Base-by-base conservation (phyloP, 108 stramenopile species). In the Cyclotella atomus region DNA sequence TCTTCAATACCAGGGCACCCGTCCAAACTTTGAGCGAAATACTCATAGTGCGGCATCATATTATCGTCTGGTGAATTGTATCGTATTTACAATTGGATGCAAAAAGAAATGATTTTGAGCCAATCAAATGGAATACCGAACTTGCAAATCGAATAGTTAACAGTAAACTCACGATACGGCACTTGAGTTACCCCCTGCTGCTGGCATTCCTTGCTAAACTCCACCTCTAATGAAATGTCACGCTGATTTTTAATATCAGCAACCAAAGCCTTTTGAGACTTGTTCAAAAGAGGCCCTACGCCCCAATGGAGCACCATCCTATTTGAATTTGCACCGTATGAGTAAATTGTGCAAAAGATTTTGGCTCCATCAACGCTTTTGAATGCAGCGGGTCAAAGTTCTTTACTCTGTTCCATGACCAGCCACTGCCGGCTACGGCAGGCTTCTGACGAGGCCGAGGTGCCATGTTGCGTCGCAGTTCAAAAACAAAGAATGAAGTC, bases 1-100 rank as follows among this genome's bases (percentile, higher is more conserved):
- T 49, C 47, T n/a, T 17, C 4, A 49, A 49, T 49, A 49, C n/a
- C 9, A 17, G 4, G 17, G 46, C 14, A 45, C 8, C 28, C 30
- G n/a, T 54, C 16, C n/a, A 68, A 33, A 29, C 50, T 50, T 32
- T 54, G 19, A 38, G 68, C 68, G 25, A 68, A 68, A 21, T 68
- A 68, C 16, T 68, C 68, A n/a, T 68, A 68, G 21, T 33, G 35
- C 20, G 52, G 68, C 68, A 68, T 20, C 50, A 68, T 54, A 34
- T 68, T 30, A 8, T 45, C 10, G n/a, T 66, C 66, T 67, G 20
- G 44, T n/a, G n/a, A n/a, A n/a, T n/a, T n/a, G n/a, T n/a, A n/a
- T n/a, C n/a, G n/a, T n/a, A n/a, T n/a, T n/a, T n/a, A n/a, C n/a
- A 1, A 20, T 49, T 49, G 10, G 19, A 67, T 30, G 25, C 25